Evolutionary conservation across 202 grass and related monocot species (phyloP).

Genomic region (Saccharum hybrid): DNA sequence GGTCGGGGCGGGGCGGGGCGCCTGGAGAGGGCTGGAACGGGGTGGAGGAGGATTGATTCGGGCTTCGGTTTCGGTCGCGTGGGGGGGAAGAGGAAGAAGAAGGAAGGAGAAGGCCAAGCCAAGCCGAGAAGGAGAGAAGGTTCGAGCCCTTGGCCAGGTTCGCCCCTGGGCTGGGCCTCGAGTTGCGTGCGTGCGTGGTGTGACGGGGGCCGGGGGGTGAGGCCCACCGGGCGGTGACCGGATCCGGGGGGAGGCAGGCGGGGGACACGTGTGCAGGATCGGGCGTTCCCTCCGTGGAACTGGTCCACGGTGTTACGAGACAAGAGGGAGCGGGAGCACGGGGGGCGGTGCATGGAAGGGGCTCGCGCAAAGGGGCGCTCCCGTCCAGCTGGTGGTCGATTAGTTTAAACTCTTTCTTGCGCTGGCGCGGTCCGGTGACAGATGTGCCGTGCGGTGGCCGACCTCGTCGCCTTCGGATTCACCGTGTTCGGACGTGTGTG

Average conservation of each 20-base stretch:
- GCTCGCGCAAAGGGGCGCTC: too few species aligned
- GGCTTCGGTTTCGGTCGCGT: slow-evolving; percentile 47
- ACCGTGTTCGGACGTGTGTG: neutral
- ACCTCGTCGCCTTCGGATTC: neutral
- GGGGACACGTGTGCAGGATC: slow-evolving; percentile 13
- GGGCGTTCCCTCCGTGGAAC: neutral
- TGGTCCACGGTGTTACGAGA: neutral
- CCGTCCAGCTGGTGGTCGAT: slow-evolving; percentile 43
- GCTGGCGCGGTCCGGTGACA: slow-evolving; percentile 14
- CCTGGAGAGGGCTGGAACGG: slow-evolving; percentile 24
- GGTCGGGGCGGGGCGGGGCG: neutral
- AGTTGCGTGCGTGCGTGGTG: neutral
- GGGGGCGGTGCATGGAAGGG: neutral
- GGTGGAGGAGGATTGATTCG: slow-evolving; percentile 15
- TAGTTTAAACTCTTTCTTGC: slow-evolving; percentile 16
- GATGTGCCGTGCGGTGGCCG: slow-evolving; percentile 1
- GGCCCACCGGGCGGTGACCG: slow-evolving; percentile 16
- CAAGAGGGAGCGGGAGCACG: neutral
- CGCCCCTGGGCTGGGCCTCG: neutral
- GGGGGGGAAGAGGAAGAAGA: neutral
- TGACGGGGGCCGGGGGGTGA: neutral
- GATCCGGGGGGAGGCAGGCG: neutral
- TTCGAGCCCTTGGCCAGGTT: slow-evolving; percentile 40
- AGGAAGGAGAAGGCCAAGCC: neutral
- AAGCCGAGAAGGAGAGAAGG: slow-evolving; percentile 43